Evolutionary conservation across 345 rosid species (phyloP).

Genomic region (Eucalyptus cloeziana): DNA sequence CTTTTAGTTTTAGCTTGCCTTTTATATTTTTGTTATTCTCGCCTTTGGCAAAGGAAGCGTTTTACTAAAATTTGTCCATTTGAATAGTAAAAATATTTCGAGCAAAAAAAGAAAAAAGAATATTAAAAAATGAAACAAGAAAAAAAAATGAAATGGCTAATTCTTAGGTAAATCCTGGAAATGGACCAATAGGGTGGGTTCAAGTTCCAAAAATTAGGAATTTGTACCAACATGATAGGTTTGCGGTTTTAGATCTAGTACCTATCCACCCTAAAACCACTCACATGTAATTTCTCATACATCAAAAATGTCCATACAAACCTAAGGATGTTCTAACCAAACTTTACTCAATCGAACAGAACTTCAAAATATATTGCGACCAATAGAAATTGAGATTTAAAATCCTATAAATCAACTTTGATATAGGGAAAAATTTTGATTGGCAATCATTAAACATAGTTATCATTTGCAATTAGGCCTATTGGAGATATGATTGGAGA

Average conservation of each 20-base stretch:
- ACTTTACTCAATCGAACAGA: neutral
- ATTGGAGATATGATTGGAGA: neutral
- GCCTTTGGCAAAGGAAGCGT: neutral
- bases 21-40: neutral
- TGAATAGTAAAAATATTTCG: neutral
- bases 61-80: neutral
- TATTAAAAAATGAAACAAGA: neutral
- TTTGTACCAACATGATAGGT: accelerated
- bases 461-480: neutral
- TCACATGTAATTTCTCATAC: neutral
- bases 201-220: neutral
- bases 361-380: neutral
- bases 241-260: accelerated
- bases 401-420: neutral
- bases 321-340: neutral
- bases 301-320: neutral
- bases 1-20: neutral
- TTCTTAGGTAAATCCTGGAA: neutral
- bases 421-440: neutral
- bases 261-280: accelerated
- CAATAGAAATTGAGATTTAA: neutral
- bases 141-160: neutral
- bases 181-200: neutral
- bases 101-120: too few relatives aligned
- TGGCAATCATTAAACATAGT: neutral